Conservation (phyloP, 2,329 filamentous ascomycete genomes). For the Verticillium albo-atrum region DNA sequence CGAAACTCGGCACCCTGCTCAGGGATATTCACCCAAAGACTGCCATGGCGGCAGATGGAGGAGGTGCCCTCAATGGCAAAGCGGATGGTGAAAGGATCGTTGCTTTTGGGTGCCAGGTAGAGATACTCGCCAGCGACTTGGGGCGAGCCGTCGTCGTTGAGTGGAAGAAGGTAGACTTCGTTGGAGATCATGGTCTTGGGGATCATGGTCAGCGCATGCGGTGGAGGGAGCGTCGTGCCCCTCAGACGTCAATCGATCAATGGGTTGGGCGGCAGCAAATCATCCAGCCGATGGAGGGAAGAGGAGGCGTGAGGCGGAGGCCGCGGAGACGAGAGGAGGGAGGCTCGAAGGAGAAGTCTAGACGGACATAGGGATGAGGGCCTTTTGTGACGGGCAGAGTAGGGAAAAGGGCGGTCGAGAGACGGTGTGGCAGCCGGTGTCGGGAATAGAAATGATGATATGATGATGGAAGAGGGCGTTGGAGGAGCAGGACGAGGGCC, state of each 20-base stretch:
- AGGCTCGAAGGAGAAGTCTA: not conserved
- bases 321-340: not conserved
- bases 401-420: not conserved
- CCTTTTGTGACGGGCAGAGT: not conserved
- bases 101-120: conserved; percentile 73
- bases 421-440: not conserved
- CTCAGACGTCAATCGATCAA: conserved; percentile 6
- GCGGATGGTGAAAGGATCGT: conserved; percentile 72
- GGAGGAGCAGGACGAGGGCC: not conserved
- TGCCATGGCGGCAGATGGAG: conserved; percentile 91
- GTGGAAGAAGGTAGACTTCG: conserved; percentile 80
- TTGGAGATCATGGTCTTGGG: conserved; percentile 59
- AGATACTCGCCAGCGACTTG: conserved; percentile 87
- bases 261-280: not conserved
- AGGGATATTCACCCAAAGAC: conserved; percentile 94
- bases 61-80: conserved; percentile 93
- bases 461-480: not conserved
- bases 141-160: conserved; percentile 91
- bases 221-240: conserved; percentile 13
- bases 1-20: conserved; percentile 70
- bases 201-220: conserved; percentile 40
- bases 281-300: not conserved
- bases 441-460: not conserved
- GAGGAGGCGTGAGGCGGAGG: not conserved
- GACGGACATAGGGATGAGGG: not conserved